Evolutionary conservation across 306 rosid genomes (phyloP), one percentile per base, ranked within the genome.

Genomic region (Pyrus communis): DNA sequence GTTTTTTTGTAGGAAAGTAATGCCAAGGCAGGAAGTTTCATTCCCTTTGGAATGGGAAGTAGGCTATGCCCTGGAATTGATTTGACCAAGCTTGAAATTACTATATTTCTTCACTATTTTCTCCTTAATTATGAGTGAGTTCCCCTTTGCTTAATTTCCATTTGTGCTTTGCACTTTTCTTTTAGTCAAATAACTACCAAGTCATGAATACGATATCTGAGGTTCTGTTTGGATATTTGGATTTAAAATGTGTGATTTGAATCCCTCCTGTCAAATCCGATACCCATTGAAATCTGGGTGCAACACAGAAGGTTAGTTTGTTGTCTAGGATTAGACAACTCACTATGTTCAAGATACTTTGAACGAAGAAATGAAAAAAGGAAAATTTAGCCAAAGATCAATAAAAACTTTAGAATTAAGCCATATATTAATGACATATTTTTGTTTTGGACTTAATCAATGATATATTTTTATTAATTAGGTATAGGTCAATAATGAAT

Each of bases 41-140:
- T 86, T 69, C 89, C 92, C 25, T 86, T 88, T 78, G 92, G 92
- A 80, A 65, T 67, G 45, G 89, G 92, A 78, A 75, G 59, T 60
- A 82, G 88, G 77, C 66, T 75, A 62, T 82, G 84, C 63, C 85
- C 85, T 27, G 83, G 93, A 73, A 86, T 75, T 80, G 89, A 86
- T 68, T 73, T 88, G n/a, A 71, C 86, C 22, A 86, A 80, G 71
- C 80, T 88, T 60, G 88, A 88, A 80, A 81, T 82, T 18, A 62
- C 77, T 6, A 78, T 80, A 52, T 84, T 88, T 82, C 75, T 85
- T 10, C 91, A 85, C 79, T 59, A 88, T 68, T 88, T 88, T 65
- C 85, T 88, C 71, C 91, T 83, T 49, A n/a, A 79, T 67, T 88
- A 83, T 43, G 80, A 85, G 91, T 81, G 58, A 83, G 86, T 38